These are phyloP conservation scores for Candida nonsorbophila DNA, from an alignment of 805 yeast genomes.

Conservation along the genomic window DNA sequence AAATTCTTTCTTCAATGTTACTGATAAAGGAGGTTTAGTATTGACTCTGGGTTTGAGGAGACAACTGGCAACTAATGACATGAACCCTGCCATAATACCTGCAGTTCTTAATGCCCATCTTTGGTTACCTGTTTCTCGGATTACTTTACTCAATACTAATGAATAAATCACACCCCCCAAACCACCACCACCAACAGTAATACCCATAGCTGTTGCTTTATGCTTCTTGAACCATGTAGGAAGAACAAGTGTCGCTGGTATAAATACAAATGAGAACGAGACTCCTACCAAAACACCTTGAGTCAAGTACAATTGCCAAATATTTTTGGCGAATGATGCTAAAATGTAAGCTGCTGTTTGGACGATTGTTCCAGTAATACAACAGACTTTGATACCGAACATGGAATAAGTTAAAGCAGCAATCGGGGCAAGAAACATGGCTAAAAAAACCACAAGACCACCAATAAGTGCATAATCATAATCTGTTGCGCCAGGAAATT, in stretches of 20 bases:
- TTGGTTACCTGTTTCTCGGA: constrained; percentile 35
- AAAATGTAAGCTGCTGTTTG: constrained; percentile 41
- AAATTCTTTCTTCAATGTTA: constrained; percentile 15
- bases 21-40: constrained; percentile 17
- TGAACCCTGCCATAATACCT: constrained; percentile 26
- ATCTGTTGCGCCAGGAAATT: constrained; percentile 39
- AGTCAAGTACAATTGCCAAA: constrained; percentile 49
- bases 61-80: constrained; percentile 30
- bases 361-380: constrained; percentile 40
- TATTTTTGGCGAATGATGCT: constrained; percentile 45
- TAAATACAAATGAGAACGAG: constrained; percentile 39
- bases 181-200: constrained; percentile 45
- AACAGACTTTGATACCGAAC: constrained; percentile 45
- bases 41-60: constrained; percentile 43
- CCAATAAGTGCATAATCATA: constrained; percentile 51
- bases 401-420: constrained; percentile 42
- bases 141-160: constrained; percentile 34
- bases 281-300: constrained; percentile 49
- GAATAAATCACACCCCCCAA: constrained; percentile 49
- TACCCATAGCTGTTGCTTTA: constrained; percentile 44
- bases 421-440: constrained; percentile 54
- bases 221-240: constrained; percentile 46
- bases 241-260: constrained; percentile 40
- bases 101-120: constrained; percentile 40
- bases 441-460: constrained; percentile 42